Base-by-base conservation (phyloP, 768 basidiomycete species). In the Strobilomyces echinocephalus region DNA sequence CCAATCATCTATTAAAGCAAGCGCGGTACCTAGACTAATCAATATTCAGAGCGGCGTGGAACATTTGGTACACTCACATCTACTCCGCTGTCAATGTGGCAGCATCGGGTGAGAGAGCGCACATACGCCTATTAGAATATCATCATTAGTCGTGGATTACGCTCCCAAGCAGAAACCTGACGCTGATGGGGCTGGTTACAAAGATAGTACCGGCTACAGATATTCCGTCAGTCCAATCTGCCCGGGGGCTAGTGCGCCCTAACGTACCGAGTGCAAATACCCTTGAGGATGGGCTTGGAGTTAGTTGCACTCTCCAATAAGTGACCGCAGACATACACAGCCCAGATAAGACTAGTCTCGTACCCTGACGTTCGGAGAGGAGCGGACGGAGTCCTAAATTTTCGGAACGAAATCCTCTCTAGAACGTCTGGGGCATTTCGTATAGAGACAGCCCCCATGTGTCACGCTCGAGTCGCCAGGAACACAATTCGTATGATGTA, bases 1-100 rank as follows among this genome's bases (percentile, higher is more conserved):
- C 60, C 59, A 60, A n/a, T 49, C 24, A 24, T 43, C 28, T 1
- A 56, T 15, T 4, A 45, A 20, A 21, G 42, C 3, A 8, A 61
- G 2, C 0, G 18, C 42, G 8, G 8, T 31, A 31, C 44, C 44
- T 45, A 21, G 28, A 48, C 24, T 14, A 24, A 24, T 24, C 24
- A 24, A 24, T 24, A 24, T 4, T 24, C 24, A 24, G 24, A 24
- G 24, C 24, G 16, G 14, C 24, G 24, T 31, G 31, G 38, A 38
- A 15, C 12, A 2, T 24, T 24, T 2, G 15, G 24, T 20, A 9
- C 11, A 4, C 18, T 35, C 44, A 62, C 60, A 62, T 6, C 60
- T 62, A 12, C 8, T 8, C 8, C 8, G 21, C 1, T 1, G 26
- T 57, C 3, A 47, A 11, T 4, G n/a, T 11, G 4, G 21, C 15